Percentiles rank a stretch among this genome's conserved stretches.
Conservation (phyloP, 2,329 filamentous ascomycete species). For the Coleophoma crateriformis region DNA sequence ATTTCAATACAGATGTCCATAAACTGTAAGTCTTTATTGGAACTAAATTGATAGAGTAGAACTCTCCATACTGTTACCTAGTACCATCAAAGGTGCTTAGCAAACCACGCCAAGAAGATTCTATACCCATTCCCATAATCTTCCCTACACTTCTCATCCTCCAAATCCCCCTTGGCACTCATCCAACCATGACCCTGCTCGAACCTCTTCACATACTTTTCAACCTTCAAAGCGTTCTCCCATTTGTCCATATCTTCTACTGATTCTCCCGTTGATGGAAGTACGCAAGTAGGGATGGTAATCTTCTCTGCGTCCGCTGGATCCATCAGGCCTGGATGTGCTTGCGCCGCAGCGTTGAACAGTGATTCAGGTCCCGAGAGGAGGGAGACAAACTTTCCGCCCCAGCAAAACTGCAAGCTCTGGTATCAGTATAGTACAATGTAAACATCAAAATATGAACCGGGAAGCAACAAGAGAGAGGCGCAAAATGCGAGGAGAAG, state of each 20-base stretch:
- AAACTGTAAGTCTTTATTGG: no score
- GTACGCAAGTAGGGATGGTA: conserved; percentile 53
- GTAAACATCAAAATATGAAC: no score
- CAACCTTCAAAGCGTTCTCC: conserved; percentile 34
- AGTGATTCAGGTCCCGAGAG: conserved; percentile 21
- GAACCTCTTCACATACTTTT: conserved; percentile 44
- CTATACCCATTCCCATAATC: conserved; percentile 45
- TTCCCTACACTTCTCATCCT: conserved; percentile 35
- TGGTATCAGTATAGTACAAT: no score
- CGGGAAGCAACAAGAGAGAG: no score
- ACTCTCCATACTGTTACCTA: no score
- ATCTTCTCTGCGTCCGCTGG: conserved; percentile 53
- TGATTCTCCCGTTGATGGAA: conserved; percentile 62
- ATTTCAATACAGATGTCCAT: no score
- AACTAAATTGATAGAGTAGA: no score
- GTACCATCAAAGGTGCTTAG: conserved; percentile 28
- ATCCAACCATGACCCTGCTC: conserved; percentile 52
- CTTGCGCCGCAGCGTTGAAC: conserved; percentile 47
- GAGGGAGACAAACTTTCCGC: conserved; percentile 24
- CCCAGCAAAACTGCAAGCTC: conserved; percentile 24
- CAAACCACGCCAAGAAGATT: conserved; percentile 36
- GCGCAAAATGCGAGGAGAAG: no score
- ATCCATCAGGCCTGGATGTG: conserved; percentile 61
- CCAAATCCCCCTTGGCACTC: conserved; percentile 43
- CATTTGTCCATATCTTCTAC: conserved; percentile 37